Evolutionary conservation across 768 basidiomycete species (phyloP).

Genomic region (Suillus decipiens): DNA sequence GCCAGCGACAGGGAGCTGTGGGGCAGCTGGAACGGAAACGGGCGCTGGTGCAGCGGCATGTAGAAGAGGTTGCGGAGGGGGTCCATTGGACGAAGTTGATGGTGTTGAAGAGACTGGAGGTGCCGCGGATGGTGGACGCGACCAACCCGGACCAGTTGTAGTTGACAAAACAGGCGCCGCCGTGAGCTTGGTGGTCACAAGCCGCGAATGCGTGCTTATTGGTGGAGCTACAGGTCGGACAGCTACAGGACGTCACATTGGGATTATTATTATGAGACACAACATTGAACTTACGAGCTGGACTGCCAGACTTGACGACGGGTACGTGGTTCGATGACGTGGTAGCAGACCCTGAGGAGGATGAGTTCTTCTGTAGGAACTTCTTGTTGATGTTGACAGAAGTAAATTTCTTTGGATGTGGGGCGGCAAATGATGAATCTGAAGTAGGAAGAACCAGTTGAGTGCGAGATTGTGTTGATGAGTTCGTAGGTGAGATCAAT

Average conservation of each 20-base stretch:
- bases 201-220: constrained; percentile 67
- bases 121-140: constrained; percentile 72
- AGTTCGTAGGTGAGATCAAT: constrained; percentile 21
- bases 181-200: constrained; percentile 88
- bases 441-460: constrained; percentile 15
- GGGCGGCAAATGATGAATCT: constrained; percentile 31
- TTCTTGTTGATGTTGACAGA: constrained; percentile 95
- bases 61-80: constrained; percentile 46
- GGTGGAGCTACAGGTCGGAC: constrained; percentile 60
- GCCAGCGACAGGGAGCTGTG: constrained; percentile 56
- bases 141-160: constrained; percentile 70
- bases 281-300: constrained; percentile 47
- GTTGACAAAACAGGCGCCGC: constrained; percentile 59
- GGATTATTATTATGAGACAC: neutral
- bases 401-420: constrained; percentile 82
- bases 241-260: constrained; percentile 21
- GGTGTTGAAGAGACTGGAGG: constrained; percentile 59
- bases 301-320: constrained; percentile 50
- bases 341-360: constrained; percentile 51
- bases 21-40: constrained; percentile 33
- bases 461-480: constrained; percentile 14
- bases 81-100: constrained; percentile 43
- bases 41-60: constrained; percentile 36
- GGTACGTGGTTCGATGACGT: constrained; percentile 42
- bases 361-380: constrained; percentile 88